These are phyloP conservation scores for Primulina huaijiensis DNA, from an alignment of 257 asterid species.

Conservation along the genomic window DNA sequence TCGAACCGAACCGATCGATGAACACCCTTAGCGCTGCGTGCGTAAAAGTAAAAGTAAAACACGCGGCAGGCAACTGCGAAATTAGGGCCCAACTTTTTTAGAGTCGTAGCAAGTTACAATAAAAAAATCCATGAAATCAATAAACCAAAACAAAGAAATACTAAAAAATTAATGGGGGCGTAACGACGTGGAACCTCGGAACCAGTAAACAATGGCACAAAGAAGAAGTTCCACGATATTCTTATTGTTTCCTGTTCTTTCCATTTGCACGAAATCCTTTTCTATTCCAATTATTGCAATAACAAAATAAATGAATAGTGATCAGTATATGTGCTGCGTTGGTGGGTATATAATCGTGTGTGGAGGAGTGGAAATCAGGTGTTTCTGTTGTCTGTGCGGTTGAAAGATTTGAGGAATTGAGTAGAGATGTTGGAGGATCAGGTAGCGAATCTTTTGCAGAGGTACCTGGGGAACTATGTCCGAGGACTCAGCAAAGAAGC, in stretches of 20 bases:
- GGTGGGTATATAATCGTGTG: not conserved
- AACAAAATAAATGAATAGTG: no score
- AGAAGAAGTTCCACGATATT: not conserved
- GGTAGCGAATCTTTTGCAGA: conserved; percentile 81
- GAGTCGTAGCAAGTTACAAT: no score
- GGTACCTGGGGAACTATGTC: conserved; percentile 93
- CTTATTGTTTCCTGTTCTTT: not conserved
- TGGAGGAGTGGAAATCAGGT: not conserved
- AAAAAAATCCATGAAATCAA: no score
- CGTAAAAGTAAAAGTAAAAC: no score
- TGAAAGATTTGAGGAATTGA: conserved; percentile 13
- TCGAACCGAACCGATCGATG: no score
- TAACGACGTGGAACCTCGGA: not conserved
- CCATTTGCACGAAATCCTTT: not conserved
- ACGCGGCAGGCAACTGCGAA: no score
- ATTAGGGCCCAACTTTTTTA: no score
- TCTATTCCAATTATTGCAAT: no score
- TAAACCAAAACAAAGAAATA: no score
- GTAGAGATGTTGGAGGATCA: conserved; percentile 94
- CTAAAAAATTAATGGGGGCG: no score
- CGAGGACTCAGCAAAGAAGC: conserved; percentile 95
- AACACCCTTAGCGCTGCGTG: no score
- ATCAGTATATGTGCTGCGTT: not conserved
- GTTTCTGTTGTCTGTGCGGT: not conserved
- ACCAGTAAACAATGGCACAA: not conserved